Conservation (phyloP, 1,284 basidiomycete genomes). For the Ceratobasidium sp. region DNA sequence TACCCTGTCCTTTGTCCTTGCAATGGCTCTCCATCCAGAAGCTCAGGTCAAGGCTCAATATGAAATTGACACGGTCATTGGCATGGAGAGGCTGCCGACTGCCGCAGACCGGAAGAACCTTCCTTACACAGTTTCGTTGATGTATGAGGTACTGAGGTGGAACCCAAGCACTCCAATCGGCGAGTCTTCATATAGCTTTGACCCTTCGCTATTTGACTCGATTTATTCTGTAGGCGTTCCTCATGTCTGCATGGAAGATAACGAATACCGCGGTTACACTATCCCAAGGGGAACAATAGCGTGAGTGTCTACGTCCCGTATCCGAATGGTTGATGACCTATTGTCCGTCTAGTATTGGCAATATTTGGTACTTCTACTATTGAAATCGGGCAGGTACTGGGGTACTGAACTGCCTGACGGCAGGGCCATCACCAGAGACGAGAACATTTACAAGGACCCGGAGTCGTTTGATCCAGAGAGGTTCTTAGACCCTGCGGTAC, state of each 20-base stretch:
- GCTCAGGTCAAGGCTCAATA: slow-evolving; percentile 22
- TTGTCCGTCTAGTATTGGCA: too few relatives aligned
- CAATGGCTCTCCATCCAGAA: slow-evolving; percentile 35
- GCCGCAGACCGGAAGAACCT: slow-evolving; percentile 12
- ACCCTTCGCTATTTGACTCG: too few relatives aligned
- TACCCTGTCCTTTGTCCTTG: slow-evolving; percentile 18
- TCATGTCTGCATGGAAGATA: neutral
- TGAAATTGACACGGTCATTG: slow-evolving; percentile 26
- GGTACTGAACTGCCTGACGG: neutral
- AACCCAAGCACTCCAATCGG: slow-evolving; percentile 31
- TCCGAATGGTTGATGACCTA: too few relatives aligned
- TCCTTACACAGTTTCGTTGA: slow-evolving; percentile 16
- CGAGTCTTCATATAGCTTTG: too few relatives aligned
- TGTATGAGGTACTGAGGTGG: slow-evolving; percentile 27
- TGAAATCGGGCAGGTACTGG: neutral
- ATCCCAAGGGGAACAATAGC: slow-evolving; percentile 14
- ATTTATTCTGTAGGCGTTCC: slow-evolving; percentile 11
- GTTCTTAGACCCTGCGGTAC: slow-evolving; percentile 1
- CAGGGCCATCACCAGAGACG: slow-evolving; percentile 4
- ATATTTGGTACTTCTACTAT: too few relatives aligned
- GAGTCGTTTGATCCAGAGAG: slow-evolving; percentile 8
- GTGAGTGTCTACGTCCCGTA: too few relatives aligned
- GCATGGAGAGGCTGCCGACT: slow-evolving; percentile 10
- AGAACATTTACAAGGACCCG: neutral
- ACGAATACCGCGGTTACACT: slow-evolving; percentile 9